A percentile compares a stretch with the other conserved stretches of the same genome.
These are phyloP conservation scores for Casuarina cunninghamiana DNA, from an alignment of 306 rosid genomes.

Conservation along the genomic window DNA sequence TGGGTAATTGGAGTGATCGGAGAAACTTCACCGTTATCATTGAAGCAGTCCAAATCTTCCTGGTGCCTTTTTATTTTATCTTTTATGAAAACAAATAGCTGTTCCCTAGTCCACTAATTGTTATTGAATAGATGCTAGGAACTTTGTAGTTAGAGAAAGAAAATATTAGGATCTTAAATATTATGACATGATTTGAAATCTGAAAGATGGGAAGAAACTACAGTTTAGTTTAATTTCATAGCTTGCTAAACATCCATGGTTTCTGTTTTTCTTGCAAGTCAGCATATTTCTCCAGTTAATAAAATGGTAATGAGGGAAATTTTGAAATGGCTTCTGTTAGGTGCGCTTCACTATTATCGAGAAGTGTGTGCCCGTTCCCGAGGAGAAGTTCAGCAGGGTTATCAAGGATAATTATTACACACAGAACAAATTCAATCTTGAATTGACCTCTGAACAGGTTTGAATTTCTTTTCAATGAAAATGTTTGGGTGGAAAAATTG, in stretches of 20 bases:
- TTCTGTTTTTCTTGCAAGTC: neutral
- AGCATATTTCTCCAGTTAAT: neutral
- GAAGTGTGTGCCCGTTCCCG: slow-evolving; percentile 2
- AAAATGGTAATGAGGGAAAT: neutral
- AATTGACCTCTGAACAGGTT: slow-evolving; percentile 16
- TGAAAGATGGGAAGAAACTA: neutral
- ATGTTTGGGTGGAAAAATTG: neutral
- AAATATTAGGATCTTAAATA: neutral
- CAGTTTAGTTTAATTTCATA: neutral
- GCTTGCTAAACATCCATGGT: neutral
- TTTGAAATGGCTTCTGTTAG: slow-evolving; percentile 1
- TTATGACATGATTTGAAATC: neutral
- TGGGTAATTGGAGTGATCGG: neutral
- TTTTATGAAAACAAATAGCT: neutral
- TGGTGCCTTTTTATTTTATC: neutral
- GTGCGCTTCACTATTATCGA: slow-evolving; percentile 9
- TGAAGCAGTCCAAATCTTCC: neutral
- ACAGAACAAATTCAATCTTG: slow-evolving; percentile 4
- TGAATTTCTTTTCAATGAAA: neutral
- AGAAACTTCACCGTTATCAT: neutral
- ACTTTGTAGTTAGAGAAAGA: neutral
- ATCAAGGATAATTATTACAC: slow-evolving; percentile 8
- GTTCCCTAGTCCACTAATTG: neutral
- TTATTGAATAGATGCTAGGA: neutral
- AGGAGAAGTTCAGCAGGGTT: slow-evolving; percentile 5